These are phyloP conservation scores for Trametes sp. DNA, from an alignment of 1,284 basidiomycete genomes.

Conservation along the genomic window DNA sequence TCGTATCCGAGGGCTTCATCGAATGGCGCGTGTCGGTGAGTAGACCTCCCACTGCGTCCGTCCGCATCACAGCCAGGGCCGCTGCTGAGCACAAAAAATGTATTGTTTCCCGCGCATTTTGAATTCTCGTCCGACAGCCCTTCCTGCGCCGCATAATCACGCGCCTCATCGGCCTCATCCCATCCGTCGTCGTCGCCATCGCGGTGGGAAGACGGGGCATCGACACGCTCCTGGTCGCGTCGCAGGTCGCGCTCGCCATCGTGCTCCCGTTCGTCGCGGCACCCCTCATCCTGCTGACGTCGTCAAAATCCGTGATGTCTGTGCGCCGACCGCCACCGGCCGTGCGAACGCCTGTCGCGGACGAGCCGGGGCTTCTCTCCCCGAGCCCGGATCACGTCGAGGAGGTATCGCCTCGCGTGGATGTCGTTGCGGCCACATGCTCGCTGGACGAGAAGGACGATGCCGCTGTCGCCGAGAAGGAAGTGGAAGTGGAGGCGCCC, in stretches of 20 bases:
- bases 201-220: constrained; percentile 81
- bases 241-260: constrained; percentile 88
- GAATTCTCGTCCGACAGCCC: constrained; percentile 54
- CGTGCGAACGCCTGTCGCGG: not conserved
- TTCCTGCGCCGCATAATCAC: constrained; percentile 85
- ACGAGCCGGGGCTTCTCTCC: constrained; percentile 8
- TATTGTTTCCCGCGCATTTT: not conserved
- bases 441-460: constrained; percentile 21
- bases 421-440: not conserved
- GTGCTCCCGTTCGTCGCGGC: constrained; percentile 88
- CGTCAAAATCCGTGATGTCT: constrained; percentile 75
- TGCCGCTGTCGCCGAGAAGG: constrained; percentile 10
- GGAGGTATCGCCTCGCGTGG: not conserved
- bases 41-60: constrained; percentile 13
- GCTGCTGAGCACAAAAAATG: constrained; percentile 2
- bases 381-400: constrained; percentile 17
- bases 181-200: constrained; percentile 86
- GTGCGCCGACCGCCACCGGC: constrained; percentile 42
- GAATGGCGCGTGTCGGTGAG: constrained; percentile 87
- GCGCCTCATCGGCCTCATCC: constrained; percentile 86
- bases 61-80: constrained; percentile 7
- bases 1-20: constrained; percentile 94
- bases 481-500: constrained; percentile 28
- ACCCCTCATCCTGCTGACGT: constrained; percentile 82
- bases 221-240: constrained; percentile 83